Evolutionary conservation across 495 filamentous ascomycete genomes (phyloP), one percentile per base, ranked within the genome.

Genomic region (Xylaria telfairii): DNA sequence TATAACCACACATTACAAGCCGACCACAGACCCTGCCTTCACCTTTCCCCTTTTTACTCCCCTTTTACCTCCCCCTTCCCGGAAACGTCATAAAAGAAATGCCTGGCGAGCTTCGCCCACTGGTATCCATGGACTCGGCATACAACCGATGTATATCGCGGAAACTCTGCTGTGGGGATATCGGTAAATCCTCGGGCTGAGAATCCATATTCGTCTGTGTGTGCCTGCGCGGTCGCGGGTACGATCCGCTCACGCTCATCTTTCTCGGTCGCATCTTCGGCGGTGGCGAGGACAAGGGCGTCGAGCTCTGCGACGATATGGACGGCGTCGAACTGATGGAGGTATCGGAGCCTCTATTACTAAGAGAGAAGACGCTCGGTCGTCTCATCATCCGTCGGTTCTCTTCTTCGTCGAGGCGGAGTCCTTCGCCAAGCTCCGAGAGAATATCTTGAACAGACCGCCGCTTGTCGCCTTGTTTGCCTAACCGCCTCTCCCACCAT

Each of bases 401-500:
- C 15, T 57, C 68, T 28, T 70, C 68, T 30, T 70, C 67, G 44
- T 69, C 68, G 28, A 70, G 49, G 24, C 68, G 68, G n/a, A 70
- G 19, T 4, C 60, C 68, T n/a, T 70, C 61, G 49, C 44, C 69
- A 8, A 71, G 69, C 54, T 71, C 69, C 21, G 69, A 71, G 41
- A 71, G 56, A 10, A 71, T 71, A 9, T 71, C 69, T 32, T 71
- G 69, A 4, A 51, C 69, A 0, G 69, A 71, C 12, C 69, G 69
- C 21, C 69, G 49, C 61, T 78, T 51, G 32, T 75, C 71, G 19
- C 75, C 73, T 21, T 70, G 65, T 19, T 72, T 73, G 1, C 74
- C 73, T 0, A 53, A 0, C 0, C 69, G 54, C 21, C 41, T 28
- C 32, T 71, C 63, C 69, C 69, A 71, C 69, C 69, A 71, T 30